Base-by-base conservation (phyloP, 495 filamentous ascomycete species). In the Penicillium lividum region DNA sequence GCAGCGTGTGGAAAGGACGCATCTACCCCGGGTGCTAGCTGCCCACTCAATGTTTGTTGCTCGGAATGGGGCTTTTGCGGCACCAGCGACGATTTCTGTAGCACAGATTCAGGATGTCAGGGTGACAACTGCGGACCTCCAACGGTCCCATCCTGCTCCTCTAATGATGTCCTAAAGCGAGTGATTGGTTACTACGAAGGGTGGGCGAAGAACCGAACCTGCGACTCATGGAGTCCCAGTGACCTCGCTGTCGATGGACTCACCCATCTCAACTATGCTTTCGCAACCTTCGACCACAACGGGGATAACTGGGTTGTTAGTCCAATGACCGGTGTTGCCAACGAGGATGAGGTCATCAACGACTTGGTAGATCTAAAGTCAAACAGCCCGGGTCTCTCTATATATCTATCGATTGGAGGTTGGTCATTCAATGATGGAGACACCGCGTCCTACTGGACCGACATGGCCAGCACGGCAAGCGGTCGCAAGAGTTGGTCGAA, bases 341-440 rank as follows among this genome's bases (percentile, higher is more conserved):
- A 42, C 15, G 45, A 33, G 18, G 5, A 8, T n/a, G 10, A 1
- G 2, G 2, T 53, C 0, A 9, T 46, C 15, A 2, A 36, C 2
- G 40, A 47, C 3, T 52, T 58, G 6, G 42, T 29, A 8, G 38
- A 13, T 1, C 38, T 58, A 0, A 58, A 58, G 16, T 8, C 33
- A 13, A 34, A 31, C 0, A 36, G 47, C 11, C 56, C 56, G 2
- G 2, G 15, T 15, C 56, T 52, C 0, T 1, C 22, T 0, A 13
- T 1, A 5, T 58, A n/a, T 3, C 44, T 58, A 5, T 51, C 56
- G 5, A 66, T 83, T 51, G 79, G 79, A 5, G 78, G 79, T 2
- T 78, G 62, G 63, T 62, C 58, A 22, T 80, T 81, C 53, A 74
- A 67, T 42, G 73, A 72, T 46, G 51, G 61, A 2, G 68, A 61